Base-by-base conservation (phyloP, 2,329 filamentous ascomycete genomes). In the Ustilaginoidea virens region DNA sequence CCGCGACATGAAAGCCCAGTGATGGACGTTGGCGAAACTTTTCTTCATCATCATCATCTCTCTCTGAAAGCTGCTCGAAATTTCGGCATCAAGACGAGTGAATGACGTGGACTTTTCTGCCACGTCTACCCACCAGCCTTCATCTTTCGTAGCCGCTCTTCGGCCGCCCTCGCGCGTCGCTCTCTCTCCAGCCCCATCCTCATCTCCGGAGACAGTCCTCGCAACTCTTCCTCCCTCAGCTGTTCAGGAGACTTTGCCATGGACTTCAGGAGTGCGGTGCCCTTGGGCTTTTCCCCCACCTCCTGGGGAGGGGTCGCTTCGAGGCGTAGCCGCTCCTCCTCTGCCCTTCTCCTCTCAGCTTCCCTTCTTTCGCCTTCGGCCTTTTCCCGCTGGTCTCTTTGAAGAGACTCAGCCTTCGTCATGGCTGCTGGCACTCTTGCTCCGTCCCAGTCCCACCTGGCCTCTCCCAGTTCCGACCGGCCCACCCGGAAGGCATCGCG, bases 401-500 rank as follows among this genome's bases (percentile, higher is more conserved):
- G 58, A 15, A 83, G 80, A 0, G 74, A 78, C 30, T 92, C 82
- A 2, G 63, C 61, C 40, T 72, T 75, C 3, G 70, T 74, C 27
- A 98, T 58, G 0, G 78, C 59, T 0, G 74, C 44, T 1, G 86
- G 83, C 0, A 98, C 71, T 16, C 69, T 69, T 2, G 83, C 76
- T 0, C 56, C 60, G 4, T 80, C 71, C 90, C 90, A 98, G 39
- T 81, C 58, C 72, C 78, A 92, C 12, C 60, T 66, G 0, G 50
- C 48, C 47, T 92, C 83, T 11, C 85, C 86, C 2, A 94, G 61
- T 45, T 92, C 80, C 18, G 71, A 67, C 5, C 90, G 78, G 4
- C 85, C 83, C 2, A 94, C 72, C 2, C 90, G 79, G 56, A 98
- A 98, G 0, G 86, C 81, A 46, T 96, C 86, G 2, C 87, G 73